Base-by-base conservation (phyloP, 345 rosid genomes). In the Moringa oleifera region DNA sequence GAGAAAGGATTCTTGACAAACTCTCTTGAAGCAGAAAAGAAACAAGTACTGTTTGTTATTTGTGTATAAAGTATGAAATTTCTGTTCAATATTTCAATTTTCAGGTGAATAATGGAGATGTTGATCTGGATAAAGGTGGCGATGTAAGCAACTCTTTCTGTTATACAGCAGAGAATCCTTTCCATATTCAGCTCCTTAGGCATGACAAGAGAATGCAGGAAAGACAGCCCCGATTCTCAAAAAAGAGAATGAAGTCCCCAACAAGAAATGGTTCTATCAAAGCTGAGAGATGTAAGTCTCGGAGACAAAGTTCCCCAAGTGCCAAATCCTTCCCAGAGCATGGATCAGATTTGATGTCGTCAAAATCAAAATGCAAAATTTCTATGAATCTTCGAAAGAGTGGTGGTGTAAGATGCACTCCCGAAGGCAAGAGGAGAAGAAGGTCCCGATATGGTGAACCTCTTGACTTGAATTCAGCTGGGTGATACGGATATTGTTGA, bases 31-130 rank as follows among this genome's bases (percentile, higher is more conserved):
- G n/a, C n/a, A n/a, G n/a, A n/a, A n/a, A n/a, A n/a, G n/a, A n/a
- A n/a, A 60, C 16, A 12, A 22, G 36, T 11, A 10, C 16, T 20
- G 16, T 13, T 21, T 61, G 21, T 18, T 74, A 41, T 41, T 16
- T 41, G 13, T 41, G 47, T 41, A 15, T 5, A 1, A 41, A 3
- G 12, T 5, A 41, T 4, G 6, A 33, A 41, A 4, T 41, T 41
- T 41, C 16, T 5, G 6, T 41, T 11, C 1, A 15, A 41, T 53
- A 17, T 58, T 74, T 33, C 17, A 13, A 47, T 23, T 70, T 55
- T 52, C 86, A 95, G 99, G 97, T 91, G 71, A 95, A 95, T 76
- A 89, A 89, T 71, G 87, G 88, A 75, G 96, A 89, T 47, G 83
- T 94, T 62, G 80, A 75, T 65, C 75, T 95, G 64, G 88, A 87